phyloP scores from a whole-genome alignment of 345 rosid genomes.

The Populus simonii region DNA sequence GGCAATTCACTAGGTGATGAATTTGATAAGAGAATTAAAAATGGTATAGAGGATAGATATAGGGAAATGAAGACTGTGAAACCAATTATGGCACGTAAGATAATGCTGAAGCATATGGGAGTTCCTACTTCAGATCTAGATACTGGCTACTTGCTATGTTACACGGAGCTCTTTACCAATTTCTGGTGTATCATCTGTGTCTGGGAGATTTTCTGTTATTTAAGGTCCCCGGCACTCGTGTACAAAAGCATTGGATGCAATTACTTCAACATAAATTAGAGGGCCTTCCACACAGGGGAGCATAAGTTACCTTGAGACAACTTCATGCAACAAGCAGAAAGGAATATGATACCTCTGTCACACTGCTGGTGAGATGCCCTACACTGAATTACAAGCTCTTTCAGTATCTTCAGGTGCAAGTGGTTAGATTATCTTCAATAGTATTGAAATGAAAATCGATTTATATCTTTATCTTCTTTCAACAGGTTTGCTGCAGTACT shows the following conservation, averaged over 20 bases:
- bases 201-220: background rate
- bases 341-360: background rate
- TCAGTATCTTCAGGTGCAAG: background rate
- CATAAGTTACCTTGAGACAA: background rate
- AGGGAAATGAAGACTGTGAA: constrained; percentile 55
- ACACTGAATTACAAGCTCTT: background rate
- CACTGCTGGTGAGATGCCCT: background rate
- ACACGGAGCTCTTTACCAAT: background rate
- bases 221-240: background rate
- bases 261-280: background rate
- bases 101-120: background rate
- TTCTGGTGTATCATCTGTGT: background rate
- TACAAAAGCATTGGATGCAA: background rate
- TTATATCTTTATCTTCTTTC: background rate
- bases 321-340: background rate
- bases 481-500: background rate
- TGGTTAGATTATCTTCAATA: background rate
- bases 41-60: constrained; percentile 52
- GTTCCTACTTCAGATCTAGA: background rate
- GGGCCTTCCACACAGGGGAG: background rate
- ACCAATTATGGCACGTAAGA: constrained; percentile 40
- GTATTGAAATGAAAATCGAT: background rate
- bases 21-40: constrained; percentile 46
- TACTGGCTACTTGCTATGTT: background rate
- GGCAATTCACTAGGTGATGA: constrained; percentile 32